Evolutionary conservation across 176 grass and related monocot species (phyloP), one percentile per base, ranked within the genome.

Genomic region (Canna indica): DNA sequence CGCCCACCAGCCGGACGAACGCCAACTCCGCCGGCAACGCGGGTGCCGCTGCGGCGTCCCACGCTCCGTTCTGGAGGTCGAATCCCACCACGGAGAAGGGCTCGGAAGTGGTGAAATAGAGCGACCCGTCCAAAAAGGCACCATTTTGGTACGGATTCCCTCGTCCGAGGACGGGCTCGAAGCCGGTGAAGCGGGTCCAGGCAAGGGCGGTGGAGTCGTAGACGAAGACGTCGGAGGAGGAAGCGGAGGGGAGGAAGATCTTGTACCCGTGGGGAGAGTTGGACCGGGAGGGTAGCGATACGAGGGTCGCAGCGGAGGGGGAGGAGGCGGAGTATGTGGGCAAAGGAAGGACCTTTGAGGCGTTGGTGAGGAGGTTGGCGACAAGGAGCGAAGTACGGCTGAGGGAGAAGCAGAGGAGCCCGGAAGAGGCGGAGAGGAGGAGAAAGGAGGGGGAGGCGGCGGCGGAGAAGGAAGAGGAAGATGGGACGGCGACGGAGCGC

Each of bases 31-130:
- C 32, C 14, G 74, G 74, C 2, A 68, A 47, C 7, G 32, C 30
- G 0, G 74, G 62, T 7, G 62, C 29, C 30, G 30, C n/a, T 0
- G 6, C 29, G 30, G 47, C 4, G 26, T 38, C 45, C 74, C 74
- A 76, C 7, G 31, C n/a, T 1, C 74, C 74, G 46, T 24, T 56
- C 28, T 3, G 60, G 26, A 76, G 74, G 11, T 76, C n/a, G 74
- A 76, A 76, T 22, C 31, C 13, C 4, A 68, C 63, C 22, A 57
- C n/a, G 61, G 74, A 76, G 47, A 66, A 76, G 46, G 74, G 74
- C 74, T 76, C 63, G 7, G 30, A 22, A 15, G 74, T 68, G 74
- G 74, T 54, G 62, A 76, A 76, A 29, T 56, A 76, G 61, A 68
- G 74, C 18, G 62, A 25, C 0, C 47, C 63, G 46, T 68, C 9